phyloP scores from a whole-genome alignment of 371 early-diverging fungal species.

The Mucor circinelloides region DNA sequence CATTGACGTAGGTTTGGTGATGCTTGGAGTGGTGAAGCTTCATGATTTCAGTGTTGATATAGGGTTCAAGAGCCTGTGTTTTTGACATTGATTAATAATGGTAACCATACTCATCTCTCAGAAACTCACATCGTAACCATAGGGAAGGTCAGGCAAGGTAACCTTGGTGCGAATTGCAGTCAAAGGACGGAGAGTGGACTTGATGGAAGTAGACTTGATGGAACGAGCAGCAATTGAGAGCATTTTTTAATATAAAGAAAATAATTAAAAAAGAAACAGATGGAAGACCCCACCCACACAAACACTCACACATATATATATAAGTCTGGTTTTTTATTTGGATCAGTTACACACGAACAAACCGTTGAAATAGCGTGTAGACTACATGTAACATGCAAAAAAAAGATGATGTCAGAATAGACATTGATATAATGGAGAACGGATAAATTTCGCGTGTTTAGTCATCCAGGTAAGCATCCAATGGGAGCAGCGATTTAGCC shows the following conservation, averaged over 20 bases:
- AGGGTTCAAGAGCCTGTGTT: constrained; percentile 87
- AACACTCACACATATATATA: neutral
- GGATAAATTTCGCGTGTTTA: neutral
- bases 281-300: constrained; percentile 9
- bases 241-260: constrained; percentile 26
- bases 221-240: constrained; percentile 53
- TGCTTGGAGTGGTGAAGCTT: constrained; percentile 95
- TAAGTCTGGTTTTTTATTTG: constrained; percentile 5
- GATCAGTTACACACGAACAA: constrained; percentile 9
- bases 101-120: neutral
- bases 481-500: constrained; percentile 7
- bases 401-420: constrained; percentile 15
- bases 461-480: constrained; percentile 4
- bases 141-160: constrained; percentile 78
- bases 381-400: neutral
- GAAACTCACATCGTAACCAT: constrained; percentile 61
- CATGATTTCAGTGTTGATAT: constrained; percentile 96
- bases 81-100: neutral
- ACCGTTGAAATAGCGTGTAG: neutral
- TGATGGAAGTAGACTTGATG: constrained; percentile 32
- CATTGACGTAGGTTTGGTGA: constrained; percentile 80
- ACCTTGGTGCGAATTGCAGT: constrained; percentile 63
- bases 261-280: constrained; percentile 6
- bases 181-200: constrained; percentile 49
- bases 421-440: neutral